phyloP scores from a whole-genome alignment of 2,329 filamentous ascomycete genomes.

The Daldinia sp. region DNA sequence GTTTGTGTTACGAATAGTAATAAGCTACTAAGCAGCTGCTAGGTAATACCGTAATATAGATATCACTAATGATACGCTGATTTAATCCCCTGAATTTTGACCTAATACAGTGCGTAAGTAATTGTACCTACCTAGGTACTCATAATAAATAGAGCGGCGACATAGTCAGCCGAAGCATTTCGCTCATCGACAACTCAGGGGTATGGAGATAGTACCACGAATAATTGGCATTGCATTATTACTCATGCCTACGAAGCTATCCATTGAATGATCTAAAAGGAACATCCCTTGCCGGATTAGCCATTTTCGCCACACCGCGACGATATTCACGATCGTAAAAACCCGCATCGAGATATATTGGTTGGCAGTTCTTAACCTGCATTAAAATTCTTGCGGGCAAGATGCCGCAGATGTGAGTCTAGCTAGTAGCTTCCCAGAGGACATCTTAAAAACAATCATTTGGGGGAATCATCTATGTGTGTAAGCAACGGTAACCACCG shows the following conservation, averaged over 20 bases:
- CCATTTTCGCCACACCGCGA: background rate
- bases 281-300: no score
- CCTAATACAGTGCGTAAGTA: background rate
- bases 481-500: constrained; percentile 21
- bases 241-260: background rate
- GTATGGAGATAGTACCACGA: background rate
- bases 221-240: background rate
- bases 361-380: background rate
- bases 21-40: no score
- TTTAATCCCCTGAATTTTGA: no score
- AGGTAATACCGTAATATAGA: no score
- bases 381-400: background rate
- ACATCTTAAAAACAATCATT: constrained; percentile 29
- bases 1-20: background rate
- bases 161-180: no score
- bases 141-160: background rate
- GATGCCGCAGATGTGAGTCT: background rate
- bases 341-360: background rate
- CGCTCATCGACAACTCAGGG: background rate
- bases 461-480: constrained; percentile 47
- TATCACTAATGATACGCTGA: no score
- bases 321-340: background rate
- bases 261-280: background rate
- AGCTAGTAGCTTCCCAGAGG: constrained; percentile 1
- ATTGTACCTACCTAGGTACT: background rate